Evolutionary conservation across 2,329 filamentous ascomycete genomes (phyloP), one percentile per base, ranked within the genome.

Genomic region (Alternaria triticina): DNA sequence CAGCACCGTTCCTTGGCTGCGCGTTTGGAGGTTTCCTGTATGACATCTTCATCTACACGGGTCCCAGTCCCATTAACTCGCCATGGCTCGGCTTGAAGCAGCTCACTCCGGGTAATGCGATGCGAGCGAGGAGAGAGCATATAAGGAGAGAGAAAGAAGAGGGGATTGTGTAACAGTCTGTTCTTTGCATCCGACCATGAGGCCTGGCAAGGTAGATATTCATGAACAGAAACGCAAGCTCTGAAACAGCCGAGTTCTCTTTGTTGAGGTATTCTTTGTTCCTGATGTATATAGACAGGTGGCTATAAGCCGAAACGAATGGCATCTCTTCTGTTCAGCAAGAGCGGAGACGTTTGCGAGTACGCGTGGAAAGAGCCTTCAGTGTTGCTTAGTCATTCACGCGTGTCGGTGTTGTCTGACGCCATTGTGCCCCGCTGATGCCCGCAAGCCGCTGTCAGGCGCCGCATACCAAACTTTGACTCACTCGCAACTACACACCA

Each of bases 11-110:
- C 73, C 76, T 86, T 10, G 91, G 90, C 1, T 76, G 75, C 56
- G 63, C 67, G 4, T 77, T 77, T 59, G 73, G 76, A 1, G 74
- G 69, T 0, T 73, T 75, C 22, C 54, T 79, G 22, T 78, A 78
- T 30, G 74, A 79, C 65, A 27, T 75, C 3, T 78, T 79, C 82
- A 47, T 93, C 43, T 93, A 89, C 74, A 91, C 88, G 0, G 90
- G 90, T 4, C 78, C 89, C n/a, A 90, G 86, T 68, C 90, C 90
- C 1, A 83, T 93, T 68, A 93, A 93, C 78, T 88, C 85, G 0
- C 89, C 89, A 0, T 89, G 83, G 79, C 76, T 91, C 72, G 90
- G 90, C 0, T 72, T 92, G n/a, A 84, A 85, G 69, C 82, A 86
- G 25, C 71, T 90, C 2, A 56, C 68, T 9, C 75, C 72, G 2